These are phyloP conservation scores for Capsicum rhomboideum DNA, from an alignment of 257 asterid genomes.

Conservation along the genomic window DNA sequence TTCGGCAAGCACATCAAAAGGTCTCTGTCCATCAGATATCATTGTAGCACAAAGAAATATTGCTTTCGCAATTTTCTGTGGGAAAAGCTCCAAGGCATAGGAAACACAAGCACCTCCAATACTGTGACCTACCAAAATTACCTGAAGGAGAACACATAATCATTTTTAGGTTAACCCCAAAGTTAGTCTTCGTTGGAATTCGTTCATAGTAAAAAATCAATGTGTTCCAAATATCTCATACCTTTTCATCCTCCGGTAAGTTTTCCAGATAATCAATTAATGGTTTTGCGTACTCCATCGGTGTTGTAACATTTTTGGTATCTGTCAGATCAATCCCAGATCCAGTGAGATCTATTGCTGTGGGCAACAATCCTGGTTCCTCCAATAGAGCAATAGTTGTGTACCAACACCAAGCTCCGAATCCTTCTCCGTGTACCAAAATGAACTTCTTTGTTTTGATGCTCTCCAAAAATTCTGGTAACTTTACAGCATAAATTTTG, in stretches of 20 bases:
- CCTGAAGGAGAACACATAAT: constrained; percentile 29
- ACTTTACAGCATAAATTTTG: constrained; percentile 25
- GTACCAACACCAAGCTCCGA: constrained; percentile 99
- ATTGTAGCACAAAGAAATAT: constrained; percentile 77
- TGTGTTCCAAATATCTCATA: constrained; percentile 3
- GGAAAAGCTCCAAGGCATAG: constrained; percentile 67
- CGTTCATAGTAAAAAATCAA: not conserved
- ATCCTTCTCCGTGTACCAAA: constrained; percentile 95
- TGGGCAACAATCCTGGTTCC: constrained; percentile 71
- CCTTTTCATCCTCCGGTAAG: constrained; percentile 75
- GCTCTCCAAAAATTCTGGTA: constrained; percentile 73
- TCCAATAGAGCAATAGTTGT: constrained; percentile 77
- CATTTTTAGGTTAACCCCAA: not conserved
- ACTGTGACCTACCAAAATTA: constrained; percentile 93
- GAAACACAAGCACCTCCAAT: constrained; percentile 92
- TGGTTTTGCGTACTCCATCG: constrained; percentile 75
- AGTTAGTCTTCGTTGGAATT: too few relatives aligned
- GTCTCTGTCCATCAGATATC: constrained; percentile 79
- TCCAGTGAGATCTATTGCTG: constrained; percentile 78
- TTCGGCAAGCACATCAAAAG: constrained; percentile 86
- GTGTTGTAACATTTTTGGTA: constrained; percentile 51
- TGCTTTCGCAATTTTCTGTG: constrained; percentile 71
- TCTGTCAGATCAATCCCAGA: constrained; percentile 77
- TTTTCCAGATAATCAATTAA: constrained; percentile 66
- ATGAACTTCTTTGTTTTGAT: constrained; percentile 74